Evolutionary conservation across 495 filamentous ascomycete genomes (phyloP), one percentile per base, ranked within the genome.

Genomic region (Aspergillus diversus): DNA sequence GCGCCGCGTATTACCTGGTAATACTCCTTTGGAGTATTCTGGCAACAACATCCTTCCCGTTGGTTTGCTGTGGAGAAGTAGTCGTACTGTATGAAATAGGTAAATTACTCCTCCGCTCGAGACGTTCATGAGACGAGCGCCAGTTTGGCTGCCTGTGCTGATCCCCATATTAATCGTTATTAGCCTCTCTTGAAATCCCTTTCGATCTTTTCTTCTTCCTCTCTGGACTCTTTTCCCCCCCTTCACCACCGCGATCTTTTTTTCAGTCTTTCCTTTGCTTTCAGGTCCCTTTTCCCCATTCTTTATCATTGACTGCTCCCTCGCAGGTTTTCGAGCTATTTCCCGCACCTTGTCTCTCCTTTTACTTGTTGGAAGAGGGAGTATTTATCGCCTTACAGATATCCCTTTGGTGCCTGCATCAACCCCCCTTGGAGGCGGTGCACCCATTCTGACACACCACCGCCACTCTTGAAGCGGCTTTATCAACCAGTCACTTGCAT

Each of bases 351-450:
- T 13, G 5, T 35, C 53, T 21, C 33, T 52, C 34, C 15, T 39
- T 50, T 53, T 52, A 49, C 11, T 6, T 11, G 8, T 12, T 15
- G 11, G 39, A 15, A 4, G n/a, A 15, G 39, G 39, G 8, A 43
- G 39, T 4, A 1, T 27, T 27, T 27, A 27, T 27, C 11, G 8
- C 39, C 39, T 43, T 43, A 43, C 35, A 43, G 60, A 52, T 27
- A 27, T 63, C 52, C 54, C 53, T 35, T 58, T 17, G 49, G 34
- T 37, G 33, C 51, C 57, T 53, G 48, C 57, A 60, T 35, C 33
- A 33, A 31, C 33, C 52, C 47, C 61, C 48, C 48, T 35, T 67
- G 49, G 32, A 61, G 61, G 61, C 61, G 43, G 61, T 61, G 60
- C 52, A 43, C 51, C 61, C 16, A 27, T 56, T 35, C 33, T 43